Evolutionary conservation across 2,329 filamentous ascomycete species (phyloP), one percentile per base, ranked within the genome.

Genomic region (Hyphodiscus sp.): DNA sequence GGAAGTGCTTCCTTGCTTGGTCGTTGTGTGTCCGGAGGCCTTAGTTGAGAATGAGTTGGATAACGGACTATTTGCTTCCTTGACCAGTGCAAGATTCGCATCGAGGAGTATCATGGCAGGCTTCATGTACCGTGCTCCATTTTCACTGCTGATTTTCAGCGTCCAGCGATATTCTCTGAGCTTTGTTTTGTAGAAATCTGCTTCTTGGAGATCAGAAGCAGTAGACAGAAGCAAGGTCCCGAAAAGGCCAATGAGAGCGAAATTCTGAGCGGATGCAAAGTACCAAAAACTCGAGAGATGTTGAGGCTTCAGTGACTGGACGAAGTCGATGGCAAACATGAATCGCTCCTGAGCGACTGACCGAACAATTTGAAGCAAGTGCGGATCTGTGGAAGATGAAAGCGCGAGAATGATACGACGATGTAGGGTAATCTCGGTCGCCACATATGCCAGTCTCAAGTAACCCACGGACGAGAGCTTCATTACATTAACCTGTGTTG

Each of bases 341-440:
- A 75, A 65, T 4, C 73, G 68, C 8, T 70, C 63, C 8, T 69
- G 66, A 20, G 73, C 73, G 3, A 71, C 73, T 2, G 61, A 61
- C 7, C 60, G 54, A 45, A 62, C 64, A 18, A 65, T 61, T 46
- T 54, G 58, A 29, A 52, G 48, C 1, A 63, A 48, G n/a, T 62
- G 59, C 18, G 58, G 58, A 47, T 64, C 56, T 1, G 59, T 59
- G 9, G 57, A 52, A 19, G 61, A 49, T 0, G 69, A 67, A 18
- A 75, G 67, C 9, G 72, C 72, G 11, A 76, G 69, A 1, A 79
- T 68, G 50, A 80, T 73, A 4, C 72, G 73, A 2, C 76, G 73
- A 60, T 79, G 76, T 2, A 79, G 69, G 43, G 75, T 73, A 50
- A 79, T 76, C 52, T 78, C 76, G 0, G 76, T 74, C 0, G 75